Base-by-base conservation (phyloP, 176 grass and related monocot species). In the Tillandsia fasciculata region DNA sequence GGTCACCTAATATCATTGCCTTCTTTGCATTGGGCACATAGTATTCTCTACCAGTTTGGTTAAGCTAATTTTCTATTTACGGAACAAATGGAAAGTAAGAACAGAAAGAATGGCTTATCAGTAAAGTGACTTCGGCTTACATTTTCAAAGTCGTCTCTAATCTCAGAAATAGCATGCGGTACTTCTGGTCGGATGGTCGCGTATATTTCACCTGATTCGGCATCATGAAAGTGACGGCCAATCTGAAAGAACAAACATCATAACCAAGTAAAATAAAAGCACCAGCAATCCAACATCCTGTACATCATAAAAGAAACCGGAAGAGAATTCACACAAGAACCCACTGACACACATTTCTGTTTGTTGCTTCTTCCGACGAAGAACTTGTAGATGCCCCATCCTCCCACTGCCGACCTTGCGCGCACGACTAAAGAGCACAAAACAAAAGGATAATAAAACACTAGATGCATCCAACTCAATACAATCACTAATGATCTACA, bases 181-280 rank as follows among this genome's bases (percentile, higher is more conserved):
- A 76, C 66, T 79, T 84, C 82, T 24, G 76, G 79, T 71, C 29
- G 63, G 26, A 76, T 77, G 50, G 51, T 80, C 53, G 79, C 82
- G 27, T 80, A 76, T 76, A 76, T 72, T 68, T 50, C 69, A 65
- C 66, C 66, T 12, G 61, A 58, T 11, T 51, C 77, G 51, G 49
- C 18, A 71, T 84, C 71, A 63, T 48, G 61, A 54, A 71, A 79
- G 12, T n/a, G 26, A 67, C 71, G 68, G 15, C 67, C 65, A 33
- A 50, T 79, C 71, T 79, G 56, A 29, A 50, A 61, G 51, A 64
- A 74, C 66, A 74, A 67, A 33, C 1, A 53, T 61, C n/a, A 18
- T 48, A 20, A 49, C 51, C 10, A 28, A 65, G 29, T 50, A n/a
- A 47, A 50, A 77, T 26, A 26, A 70, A 64, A 12, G 52, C 65